Evolutionary conservation across 2,329 filamentous ascomycete species (phyloP).

Genomic region (Colletotrichum euphorbiae): DNA sequence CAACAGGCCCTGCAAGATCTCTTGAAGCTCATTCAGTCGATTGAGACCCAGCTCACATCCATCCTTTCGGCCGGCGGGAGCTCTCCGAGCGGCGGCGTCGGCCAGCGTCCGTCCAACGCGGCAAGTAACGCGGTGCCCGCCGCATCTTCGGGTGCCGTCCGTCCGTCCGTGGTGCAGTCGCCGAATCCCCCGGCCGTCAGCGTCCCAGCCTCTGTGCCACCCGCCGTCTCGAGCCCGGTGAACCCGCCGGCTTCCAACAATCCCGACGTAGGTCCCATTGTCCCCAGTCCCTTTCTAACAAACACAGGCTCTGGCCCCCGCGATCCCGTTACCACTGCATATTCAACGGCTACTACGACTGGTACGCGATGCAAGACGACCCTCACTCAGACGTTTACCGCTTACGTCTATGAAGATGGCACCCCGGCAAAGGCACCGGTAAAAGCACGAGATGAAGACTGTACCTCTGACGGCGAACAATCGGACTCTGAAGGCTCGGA

Average conservation of each 20-base stretch:
- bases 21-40: constrained; percentile 33
- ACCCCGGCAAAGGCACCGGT: constrained; percentile 13
- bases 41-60: constrained; percentile 25
- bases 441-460: neutral
- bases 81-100: constrained; percentile 13
- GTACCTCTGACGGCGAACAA: neutral
- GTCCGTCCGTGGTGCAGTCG: constrained; percentile 14
- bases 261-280: constrained; percentile 21
- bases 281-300: constrained; percentile 35
- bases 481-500: neutral
- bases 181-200: neutral
- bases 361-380: constrained; percentile 36
- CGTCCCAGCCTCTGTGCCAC: neutral
- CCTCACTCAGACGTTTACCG: constrained; percentile 38
- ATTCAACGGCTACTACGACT: constrained; percentile 27
- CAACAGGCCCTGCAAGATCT: constrained; percentile 27
- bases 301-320: constrained; percentile 2
- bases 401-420: constrained; percentile 36
- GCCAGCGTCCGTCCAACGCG: constrained; percentile 3
- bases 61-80: constrained; percentile 19
- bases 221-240: neutral
- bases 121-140: constrained; percentile 8
- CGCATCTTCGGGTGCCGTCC: neutral
- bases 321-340: constrained; percentile 24
- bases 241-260: neutral